A percentile compares a stretch with the other conserved stretches of the same genome.
phyloP scores from a whole-genome alignment of 2,329 filamentous ascomycete species.

The Hawksworthiomyces lignivorus region DNA sequence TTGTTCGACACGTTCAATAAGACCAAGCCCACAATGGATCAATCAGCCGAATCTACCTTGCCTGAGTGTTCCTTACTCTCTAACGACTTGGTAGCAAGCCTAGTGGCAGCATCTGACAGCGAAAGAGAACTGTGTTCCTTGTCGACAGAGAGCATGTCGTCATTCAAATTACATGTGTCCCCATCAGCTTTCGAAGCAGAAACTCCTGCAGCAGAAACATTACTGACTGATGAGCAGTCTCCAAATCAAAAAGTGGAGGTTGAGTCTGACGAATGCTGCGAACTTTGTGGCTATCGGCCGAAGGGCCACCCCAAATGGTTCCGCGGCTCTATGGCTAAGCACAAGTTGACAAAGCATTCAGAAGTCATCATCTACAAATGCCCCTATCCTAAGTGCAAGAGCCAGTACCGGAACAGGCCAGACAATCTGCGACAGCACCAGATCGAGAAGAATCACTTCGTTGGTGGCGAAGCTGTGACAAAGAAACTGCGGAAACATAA shows the following conservation, averaged over 20 bases:
- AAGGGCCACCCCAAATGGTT: slow-evolving; percentile 53
- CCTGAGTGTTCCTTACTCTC: background rate
- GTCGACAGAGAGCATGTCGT: too few relatives aligned
- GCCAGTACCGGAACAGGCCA: slow-evolving; percentile 47
- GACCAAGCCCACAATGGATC: too few relatives aligned
- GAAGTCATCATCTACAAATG: slow-evolving; percentile 43
- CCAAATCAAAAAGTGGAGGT: slow-evolving; percentile 9
- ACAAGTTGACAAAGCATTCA: slow-evolving; percentile 46
- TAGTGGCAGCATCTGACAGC: too few relatives aligned
- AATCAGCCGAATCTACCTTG: too few relatives aligned
- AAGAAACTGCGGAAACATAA: slow-evolving; percentile 12
- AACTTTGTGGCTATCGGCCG: slow-evolving; percentile 47
- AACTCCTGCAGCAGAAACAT: too few relatives aligned
- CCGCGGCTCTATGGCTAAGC: slow-evolving; percentile 50
- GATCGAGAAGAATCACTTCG: slow-evolving; percentile 47
- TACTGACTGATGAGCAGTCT: background rate
- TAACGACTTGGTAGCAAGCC: background rate
- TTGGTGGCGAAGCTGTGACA: slow-evolving; percentile 31
- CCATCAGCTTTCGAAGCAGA: too few relatives aligned
- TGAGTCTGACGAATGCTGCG: slow-evolving; percentile 39
- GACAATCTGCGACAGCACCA: slow-evolving; percentile 51
- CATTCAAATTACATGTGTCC: too few relatives aligned
- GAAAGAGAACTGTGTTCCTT: too few relatives aligned
- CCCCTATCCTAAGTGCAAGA: slow-evolving; percentile 44
- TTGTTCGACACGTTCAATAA: slow-evolving; percentile 9